Evolutionary conservation across 2,329 filamentous ascomycete species (phyloP), one percentile per base, ranked within the genome.

Genomic region (Cladophialophora chaetospira): DNA sequence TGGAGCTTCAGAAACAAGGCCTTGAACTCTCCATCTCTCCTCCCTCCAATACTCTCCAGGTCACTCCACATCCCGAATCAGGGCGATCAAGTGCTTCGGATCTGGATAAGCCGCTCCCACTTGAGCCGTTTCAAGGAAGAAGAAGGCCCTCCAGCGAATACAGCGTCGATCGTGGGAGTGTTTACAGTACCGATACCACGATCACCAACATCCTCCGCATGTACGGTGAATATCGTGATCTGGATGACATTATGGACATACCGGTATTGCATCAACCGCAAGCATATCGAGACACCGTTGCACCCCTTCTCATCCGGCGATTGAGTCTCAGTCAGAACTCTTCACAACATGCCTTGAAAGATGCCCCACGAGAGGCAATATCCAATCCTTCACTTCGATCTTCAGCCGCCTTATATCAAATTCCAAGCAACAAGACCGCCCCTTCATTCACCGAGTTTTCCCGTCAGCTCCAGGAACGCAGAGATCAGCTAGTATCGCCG

Each of bases 321-420:
- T 63, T 28, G 67, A 72, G 50, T 66, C 66, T 44, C 69, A 68
- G 55, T 68, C 70, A 47, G 66, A 72, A 43, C 10, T 53, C 61
- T 68, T 72, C 49, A 63, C 65, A 29, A 64, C 69, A 5, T 5
- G 29, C 35, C 3, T 5, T 36, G 3, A 48, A 19, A 17, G 28
- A 33, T 19, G 47, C 15, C 62, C 55, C 15, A 65, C 68, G 35
- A 65, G 67, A 51, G 67, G 72, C 56, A 65, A 67, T 44, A 54
- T 59, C 47, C 64, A 68, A 21, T 46, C 66, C 47, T 60, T 67
- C 57, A 62, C 68, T 67, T 65, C 63, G 59, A 55, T 66, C 55
- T 38, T 33, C 33, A 2, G 38, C 53, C 66, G 53, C 57, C 46
- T 40, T 54, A 9, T n/a, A 44, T 13, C 23, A 5, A 57, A 36